phyloP scores from a whole-genome alignment of 352 stramenopile genomes.

The Blastocystis hominis region DNA sequence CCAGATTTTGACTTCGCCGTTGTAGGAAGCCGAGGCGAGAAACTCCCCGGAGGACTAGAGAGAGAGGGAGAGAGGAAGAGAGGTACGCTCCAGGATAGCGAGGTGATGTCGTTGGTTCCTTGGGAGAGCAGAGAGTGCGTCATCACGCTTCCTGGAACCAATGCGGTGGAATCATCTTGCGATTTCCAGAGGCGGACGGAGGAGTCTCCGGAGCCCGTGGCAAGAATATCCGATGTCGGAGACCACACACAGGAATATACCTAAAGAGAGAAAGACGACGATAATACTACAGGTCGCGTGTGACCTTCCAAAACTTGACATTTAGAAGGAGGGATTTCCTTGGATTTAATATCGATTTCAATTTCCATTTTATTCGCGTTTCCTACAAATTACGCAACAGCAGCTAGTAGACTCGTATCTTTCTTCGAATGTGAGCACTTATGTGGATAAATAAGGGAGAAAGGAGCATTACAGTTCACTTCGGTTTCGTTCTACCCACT shows the following conservation, averaged over 20 bases:
- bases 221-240: background rate
- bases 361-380: background rate
- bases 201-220: slow-evolving; percentile 23
- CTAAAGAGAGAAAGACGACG: background rate
- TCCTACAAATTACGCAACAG: background rate
- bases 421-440: slow-evolving; percentile 29
- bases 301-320: background rate
- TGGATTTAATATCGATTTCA: slow-evolving; percentile 16
- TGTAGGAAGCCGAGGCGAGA: slow-evolving; percentile 11
- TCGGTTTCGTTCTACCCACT: slow-evolving; percentile 36
- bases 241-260: slow-evolving; percentile 45
- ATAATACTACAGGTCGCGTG: background rate
- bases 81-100: slow-evolving; percentile 8
- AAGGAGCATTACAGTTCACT: slow-evolving; percentile 46
- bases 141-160: background rate
- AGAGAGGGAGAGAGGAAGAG: background rate
- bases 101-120: slow-evolving; percentile 19
- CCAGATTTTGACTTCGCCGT: slow-evolving; percentile 43
- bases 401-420: background rate
- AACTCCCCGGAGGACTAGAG: background rate
- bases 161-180: background rate
- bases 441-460: slow-evolving; percentile 49
- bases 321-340: slow-evolving; percentile 12
- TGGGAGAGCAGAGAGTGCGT: background rate
- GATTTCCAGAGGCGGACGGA: slow-evolving; percentile 16